A percentile compares a stretch with the other conserved stretches of the same genome.
phyloP scores from a whole-genome alignment of 2,329 filamentous ascomycete genomes.

The Graphium sp. region DNA sequence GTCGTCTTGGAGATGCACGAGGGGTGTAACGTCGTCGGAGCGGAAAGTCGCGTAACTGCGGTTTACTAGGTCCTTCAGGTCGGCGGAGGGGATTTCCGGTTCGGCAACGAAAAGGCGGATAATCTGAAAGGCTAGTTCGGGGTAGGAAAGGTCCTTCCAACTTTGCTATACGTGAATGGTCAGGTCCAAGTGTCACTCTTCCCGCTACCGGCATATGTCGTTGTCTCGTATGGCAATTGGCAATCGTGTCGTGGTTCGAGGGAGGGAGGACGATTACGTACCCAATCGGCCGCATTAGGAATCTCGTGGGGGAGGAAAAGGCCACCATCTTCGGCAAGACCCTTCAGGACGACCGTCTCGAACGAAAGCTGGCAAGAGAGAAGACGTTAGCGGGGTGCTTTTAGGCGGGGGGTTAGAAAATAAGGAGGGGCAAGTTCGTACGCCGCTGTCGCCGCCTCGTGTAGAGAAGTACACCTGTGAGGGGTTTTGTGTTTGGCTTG shows the following conservation, averaged over 20 bases:
- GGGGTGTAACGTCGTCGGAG: constrained; percentile 57
- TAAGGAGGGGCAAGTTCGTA: constrained; percentile 12
- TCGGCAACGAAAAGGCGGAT: constrained; percentile 77
- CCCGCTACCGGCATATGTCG: too few species aligned
- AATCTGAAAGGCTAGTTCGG: constrained; percentile 70
- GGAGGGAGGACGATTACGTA: too few species aligned
- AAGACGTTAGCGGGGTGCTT: too few species aligned
- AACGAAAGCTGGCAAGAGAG: constrained; percentile 52
- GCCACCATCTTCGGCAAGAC: constrained; percentile 71
- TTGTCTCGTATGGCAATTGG: too few species aligned
- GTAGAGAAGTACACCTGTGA: constrained; percentile 34
- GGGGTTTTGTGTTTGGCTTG: constrained; percentile 21
- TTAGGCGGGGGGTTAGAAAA: constrained; percentile 5
- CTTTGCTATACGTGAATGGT: too few species aligned
- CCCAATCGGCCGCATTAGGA: constrained; percentile 47
- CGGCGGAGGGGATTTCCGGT: constrained; percentile 62
- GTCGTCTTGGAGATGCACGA: constrained; percentile 53
- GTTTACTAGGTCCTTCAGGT: constrained; percentile 70
- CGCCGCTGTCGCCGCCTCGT: constrained; percentile 29
- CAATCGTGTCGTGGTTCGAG: too few species aligned
- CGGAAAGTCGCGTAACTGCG: constrained; percentile 86
- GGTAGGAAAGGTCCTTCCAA: constrained; percentile 67
- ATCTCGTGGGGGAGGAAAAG: constrained; percentile 80
- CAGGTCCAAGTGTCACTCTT: too few species aligned
- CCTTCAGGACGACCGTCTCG: constrained; percentile 80